Evolutionary conservation across 805 yeast genomes (phyloP).

Genomic region (Diddensiella santjacobensis): DNA sequence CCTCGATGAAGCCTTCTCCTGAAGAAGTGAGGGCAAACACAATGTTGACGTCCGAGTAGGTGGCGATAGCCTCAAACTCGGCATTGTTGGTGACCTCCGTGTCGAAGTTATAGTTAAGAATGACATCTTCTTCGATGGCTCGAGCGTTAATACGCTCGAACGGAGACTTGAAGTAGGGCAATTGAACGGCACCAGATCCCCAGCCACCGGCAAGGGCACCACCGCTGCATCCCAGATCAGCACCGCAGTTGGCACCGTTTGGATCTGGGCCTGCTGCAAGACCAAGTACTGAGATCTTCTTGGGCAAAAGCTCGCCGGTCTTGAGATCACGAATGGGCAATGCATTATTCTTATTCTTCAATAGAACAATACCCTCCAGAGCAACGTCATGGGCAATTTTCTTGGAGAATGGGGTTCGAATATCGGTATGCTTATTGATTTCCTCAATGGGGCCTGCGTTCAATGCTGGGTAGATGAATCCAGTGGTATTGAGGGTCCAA

Average conservation of each 20-base stretch:
- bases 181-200: constrained; percentile 60
- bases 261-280: constrained; percentile 50
- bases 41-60: constrained; percentile 49
- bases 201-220: constrained; percentile 59
- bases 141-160: constrained; percentile 49
- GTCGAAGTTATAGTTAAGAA: constrained; percentile 43
- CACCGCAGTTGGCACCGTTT: constrained; percentile 47
- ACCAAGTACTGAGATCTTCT: constrained; percentile 46
- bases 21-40: constrained; percentile 53
- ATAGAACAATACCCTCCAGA: constrained; percentile 52
- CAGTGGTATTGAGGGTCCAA: constrained; percentile 54
- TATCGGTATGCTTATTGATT: constrained; percentile 54
- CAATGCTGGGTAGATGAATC: constrained; percentile 31
- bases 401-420: constrained; percentile 44
- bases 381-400: constrained; percentile 51
- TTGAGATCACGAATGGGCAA: constrained; percentile 45
- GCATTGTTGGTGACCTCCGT: constrained; percentile 41
- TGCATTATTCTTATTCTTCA: constrained; percentile 49
- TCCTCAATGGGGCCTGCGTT: constrained; percentile 50
- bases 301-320: constrained; percentile 39
- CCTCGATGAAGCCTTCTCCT: constrained; percentile 57
- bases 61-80: constrained; percentile 43
- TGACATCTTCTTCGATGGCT: constrained; percentile 45
- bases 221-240: constrained; percentile 48
- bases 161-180: constrained; percentile 57